Evolutionary conservation across 352 stramenopile genomes (phyloP).

Genomic region (Phytopythium sindhum): DNA sequence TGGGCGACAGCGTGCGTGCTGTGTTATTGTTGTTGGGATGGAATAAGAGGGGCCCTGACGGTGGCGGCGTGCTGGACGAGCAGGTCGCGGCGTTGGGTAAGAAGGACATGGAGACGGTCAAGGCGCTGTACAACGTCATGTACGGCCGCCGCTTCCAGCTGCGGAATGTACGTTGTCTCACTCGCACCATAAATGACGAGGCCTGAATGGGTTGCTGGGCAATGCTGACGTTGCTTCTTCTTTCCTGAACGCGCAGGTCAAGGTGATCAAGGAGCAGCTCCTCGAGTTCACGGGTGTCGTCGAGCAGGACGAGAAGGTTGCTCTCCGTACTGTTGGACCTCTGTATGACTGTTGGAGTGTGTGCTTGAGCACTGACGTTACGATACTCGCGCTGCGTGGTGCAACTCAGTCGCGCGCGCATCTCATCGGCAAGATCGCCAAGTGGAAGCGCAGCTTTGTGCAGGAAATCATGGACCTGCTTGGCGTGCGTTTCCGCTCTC

Average conservation of each 20-base stretch:
- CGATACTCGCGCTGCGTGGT: slow-evolving; percentile 2
- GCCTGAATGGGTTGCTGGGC: not conserved
- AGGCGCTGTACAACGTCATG: slow-evolving; percentile 81
- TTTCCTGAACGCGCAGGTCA: slow-evolving; percentile 35
- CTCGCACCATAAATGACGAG: not conserved
- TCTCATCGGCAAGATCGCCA: slow-evolving; percentile 56
- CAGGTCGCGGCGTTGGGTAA: slow-evolving; percentile 68
- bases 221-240: no score
- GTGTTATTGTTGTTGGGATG: not conserved
- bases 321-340: not conserved
- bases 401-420: slow-evolving; percentile 42
- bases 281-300: slow-evolving; percentile 68
- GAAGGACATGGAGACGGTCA: slow-evolving; percentile 68
- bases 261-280: slow-evolving; percentile 78
- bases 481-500: slow-evolving; percentile 23
- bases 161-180: slow-evolving; percentile 53
- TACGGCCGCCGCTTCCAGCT: slow-evolving; percentile 74
- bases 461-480: slow-evolving; percentile 78
- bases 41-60: not conserved
- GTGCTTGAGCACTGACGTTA: not conserved
- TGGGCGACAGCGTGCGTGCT: slow-evolving; percentile 39
- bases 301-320: slow-evolving; percentile 66
- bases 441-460: slow-evolving; percentile 70
- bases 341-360: not conserved
- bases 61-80: not conserved